Percentiles rank a stretch among this genome's conserved stretches.
phyloP scores from a whole-genome alignment of 2,329 filamentous ascomycete genomes.

The Phaeoacremonium minimum region DNA sequence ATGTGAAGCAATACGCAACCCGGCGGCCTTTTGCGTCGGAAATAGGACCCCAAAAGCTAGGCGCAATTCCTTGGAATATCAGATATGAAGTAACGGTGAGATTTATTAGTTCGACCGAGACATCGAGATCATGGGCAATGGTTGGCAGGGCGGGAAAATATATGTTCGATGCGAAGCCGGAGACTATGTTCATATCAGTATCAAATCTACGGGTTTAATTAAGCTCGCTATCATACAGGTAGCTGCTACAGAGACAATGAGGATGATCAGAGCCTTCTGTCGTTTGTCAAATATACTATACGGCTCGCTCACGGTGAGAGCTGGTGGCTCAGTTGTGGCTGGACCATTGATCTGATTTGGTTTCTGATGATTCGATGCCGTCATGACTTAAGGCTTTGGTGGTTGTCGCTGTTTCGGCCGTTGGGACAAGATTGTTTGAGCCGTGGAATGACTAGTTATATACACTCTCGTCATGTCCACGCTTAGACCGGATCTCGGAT shows the following conservation, averaged over 20 bases:
- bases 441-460: no score
- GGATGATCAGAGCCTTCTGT: constrained; percentile 42
- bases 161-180: constrained; percentile 31
- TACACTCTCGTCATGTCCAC: no score
- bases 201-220: background rate
- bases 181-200: constrained; percentile 22
- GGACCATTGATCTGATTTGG: background rate
- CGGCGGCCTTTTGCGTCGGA: constrained; percentile 41
- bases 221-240: constrained; percentile 32
- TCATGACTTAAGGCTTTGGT: no score
- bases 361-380: background rate
- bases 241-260: constrained; percentile 42
- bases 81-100: constrained; percentile 17
- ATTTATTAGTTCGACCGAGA: constrained; percentile 12
- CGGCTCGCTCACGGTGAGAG: constrained; percentile 20
- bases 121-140: constrained; percentile 7
- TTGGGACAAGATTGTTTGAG: no score
- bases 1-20: constrained; percentile 38
- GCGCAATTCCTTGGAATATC: constrained; percentile 11
- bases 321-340: constrained; percentile 1
- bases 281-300: constrained; percentile 46
- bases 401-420: no score
- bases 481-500: no score
- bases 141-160: constrained; percentile 13
- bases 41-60: constrained; percentile 25